A percentile compares a stretch with the other conserved stretches of the same genome.
These are phyloP conservation scores for Nicotiana tomentosiformis DNA, from an alignment of 257 asterid genomes.

Conservation along the genomic window DNA sequence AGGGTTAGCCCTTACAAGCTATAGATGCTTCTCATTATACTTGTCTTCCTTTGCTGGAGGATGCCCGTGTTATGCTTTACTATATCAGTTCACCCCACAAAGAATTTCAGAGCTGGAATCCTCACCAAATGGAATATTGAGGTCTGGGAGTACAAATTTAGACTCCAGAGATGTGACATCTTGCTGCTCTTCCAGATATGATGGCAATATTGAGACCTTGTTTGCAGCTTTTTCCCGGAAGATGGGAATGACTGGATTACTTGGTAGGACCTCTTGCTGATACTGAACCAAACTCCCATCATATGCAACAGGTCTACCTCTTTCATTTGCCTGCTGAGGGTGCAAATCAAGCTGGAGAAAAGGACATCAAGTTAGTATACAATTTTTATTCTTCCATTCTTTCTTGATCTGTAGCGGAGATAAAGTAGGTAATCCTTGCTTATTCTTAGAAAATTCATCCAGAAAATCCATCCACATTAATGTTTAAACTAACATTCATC, in stretches of 20 bases:
- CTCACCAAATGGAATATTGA: conserved; percentile 36
- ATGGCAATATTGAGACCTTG: background rate
- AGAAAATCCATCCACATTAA: background rate
- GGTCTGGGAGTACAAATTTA: conserved; percentile 36
- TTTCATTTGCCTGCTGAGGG: conserved; percentile 7
- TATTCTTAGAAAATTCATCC: background rate
- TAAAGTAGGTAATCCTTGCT: background rate
- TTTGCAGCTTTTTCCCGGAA: background rate
- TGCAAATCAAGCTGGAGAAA: conserved; percentile 19
- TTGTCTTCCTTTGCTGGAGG: background rate
- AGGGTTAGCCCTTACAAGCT: background rate
- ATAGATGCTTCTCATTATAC: conserved; percentile 2
- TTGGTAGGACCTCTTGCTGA: conserved; percentile 1
- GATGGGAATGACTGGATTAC: background rate
- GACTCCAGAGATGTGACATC: background rate
- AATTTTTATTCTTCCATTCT: background rate
- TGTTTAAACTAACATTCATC: background rate
- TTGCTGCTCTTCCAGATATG: conserved; percentile 3
- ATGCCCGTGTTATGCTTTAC: background rate
- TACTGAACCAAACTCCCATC: background rate
- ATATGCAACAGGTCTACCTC: background rate
- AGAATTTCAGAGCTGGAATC: conserved; percentile 10
- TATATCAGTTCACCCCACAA: background rate
- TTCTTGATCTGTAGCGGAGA: background rate
- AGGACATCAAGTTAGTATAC: background rate